Evolutionary conservation across 2,329 filamentous ascomycete genomes (phyloP), one percentile per base, ranked within the genome.

Genomic region (Aspergillus ochraceoroseus): DNA sequence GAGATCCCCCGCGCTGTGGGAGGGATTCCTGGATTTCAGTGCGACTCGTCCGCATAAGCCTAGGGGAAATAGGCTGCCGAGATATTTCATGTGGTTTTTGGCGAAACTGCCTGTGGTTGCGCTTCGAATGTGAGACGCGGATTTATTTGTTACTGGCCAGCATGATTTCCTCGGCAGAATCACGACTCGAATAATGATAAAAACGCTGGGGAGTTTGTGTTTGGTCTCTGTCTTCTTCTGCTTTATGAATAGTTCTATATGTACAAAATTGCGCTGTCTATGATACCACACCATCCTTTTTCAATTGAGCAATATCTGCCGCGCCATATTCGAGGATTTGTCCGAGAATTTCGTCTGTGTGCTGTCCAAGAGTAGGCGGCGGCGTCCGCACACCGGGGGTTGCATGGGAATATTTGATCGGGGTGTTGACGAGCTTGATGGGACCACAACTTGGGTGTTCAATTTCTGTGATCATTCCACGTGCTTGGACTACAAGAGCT

Each of bases 371-470:
- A 5, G 83, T 85, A 1, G 92, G 92, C 12, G 92, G 92, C 17
- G 85, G 77, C 3, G 73, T 83, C 22, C 90, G 75, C 26, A 94
- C 80, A 3, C 79, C 77, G 0, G 89, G 87, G 52, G 76, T 80
- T 17, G 83, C 85, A 52, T 89, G 80, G 4, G 88, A 95, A 63
- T 88, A 94, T 63, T 98, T 98, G 44, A 98, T 82, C 0, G 92
- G 92, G 0, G 88, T 94, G 57, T 94, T 95, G 38, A 98, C 83
- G 58, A 98, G 70, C 66, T 88, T 89, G 48, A 98, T 83, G 0
- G 82, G 77, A 0, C 92, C 92, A 62, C 90, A 96, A 5, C 74
- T 72, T 4, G 78, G 78, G 59, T 98, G 92, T 0, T 95, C 78
- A 30, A 95, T 72, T 59, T 95, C 84, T 9, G 86, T 79, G 1